Percentiles rank a stretch among this genome's conserved stretches.
Evolutionary conservation across 768 basidiomycete species (phyloP).

Genomic region (Macrolepiota fuliginosa): DNA sequence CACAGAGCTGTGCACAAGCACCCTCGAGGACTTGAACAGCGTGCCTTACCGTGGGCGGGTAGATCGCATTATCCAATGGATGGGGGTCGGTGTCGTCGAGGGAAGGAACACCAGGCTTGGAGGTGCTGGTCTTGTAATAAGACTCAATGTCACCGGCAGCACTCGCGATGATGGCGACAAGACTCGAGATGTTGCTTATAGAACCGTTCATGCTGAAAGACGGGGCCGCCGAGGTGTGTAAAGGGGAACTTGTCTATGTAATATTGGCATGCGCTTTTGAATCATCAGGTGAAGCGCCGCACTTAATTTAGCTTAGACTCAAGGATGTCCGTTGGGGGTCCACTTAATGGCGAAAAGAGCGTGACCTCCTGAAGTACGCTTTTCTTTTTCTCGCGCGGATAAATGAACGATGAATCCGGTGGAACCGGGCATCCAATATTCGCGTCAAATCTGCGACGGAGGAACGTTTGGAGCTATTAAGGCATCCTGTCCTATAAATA

Average conservation of each 20-base stretch:
- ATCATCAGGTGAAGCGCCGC: not conserved
- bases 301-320: too few relatives aligned
- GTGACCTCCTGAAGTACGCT: too few relatives aligned
- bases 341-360: too few relatives aligned
- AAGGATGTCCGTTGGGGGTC: too few relatives aligned
- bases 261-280: not conserved
- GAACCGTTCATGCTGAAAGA: not conserved
- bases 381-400: too few relatives aligned
- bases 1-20: slow-evolving; percentile 27
- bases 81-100: slow-evolving; percentile 30
- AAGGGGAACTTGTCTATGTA: not conserved
- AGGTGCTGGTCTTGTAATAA: slow-evolving; percentile 21
- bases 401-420: too few relatives aligned
- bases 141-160: not conserved
- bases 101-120: slow-evolving; percentile 22
- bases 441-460: too few relatives aligned
- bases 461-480: too few relatives aligned
- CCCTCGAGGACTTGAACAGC: slow-evolving; percentile 28
- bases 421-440: too few relatives aligned
- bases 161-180: not conserved
- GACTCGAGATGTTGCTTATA: slow-evolving; percentile 5
- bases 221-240: not conserved
- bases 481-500: not conserved
- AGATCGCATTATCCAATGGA: slow-evolving; percentile 28
- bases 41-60: slow-evolving; percentile 12